These are phyloP conservation scores for Leptographium lundbergii DNA, from an alignment of 2,329 filamentous ascomycete species.

Conservation along the genomic window DNA sequence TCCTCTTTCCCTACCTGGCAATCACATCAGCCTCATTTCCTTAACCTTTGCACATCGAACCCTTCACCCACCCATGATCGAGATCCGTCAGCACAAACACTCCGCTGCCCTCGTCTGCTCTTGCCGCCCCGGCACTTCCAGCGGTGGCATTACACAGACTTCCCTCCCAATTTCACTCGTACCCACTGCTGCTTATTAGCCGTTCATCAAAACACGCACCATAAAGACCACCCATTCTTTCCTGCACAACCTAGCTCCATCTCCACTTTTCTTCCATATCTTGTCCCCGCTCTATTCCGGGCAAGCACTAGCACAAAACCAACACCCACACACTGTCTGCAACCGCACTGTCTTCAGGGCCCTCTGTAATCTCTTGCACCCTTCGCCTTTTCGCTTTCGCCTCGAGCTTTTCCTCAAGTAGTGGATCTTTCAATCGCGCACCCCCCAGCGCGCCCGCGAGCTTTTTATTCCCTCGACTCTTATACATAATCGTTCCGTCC, in stretches of 20 bases:
- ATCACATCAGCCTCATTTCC: background rate
- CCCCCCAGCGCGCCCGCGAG: constrained; percentile 6
- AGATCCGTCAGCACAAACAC: background rate
- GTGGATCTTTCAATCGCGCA: background rate
- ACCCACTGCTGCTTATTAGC: constrained; percentile 11
- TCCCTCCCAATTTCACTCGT: constrained; percentile 10
- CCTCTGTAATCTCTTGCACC: background rate
- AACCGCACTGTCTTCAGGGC: background rate
- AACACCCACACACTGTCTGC: background rate
- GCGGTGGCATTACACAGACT: constrained; percentile 1
- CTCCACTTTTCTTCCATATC: constrained; percentile 1
- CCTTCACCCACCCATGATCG: background rate
- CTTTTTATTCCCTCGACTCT: constrained; percentile 3
- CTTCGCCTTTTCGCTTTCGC: constrained; percentile 1
- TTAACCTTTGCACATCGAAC: background rate
- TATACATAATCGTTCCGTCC: constrained; percentile 3
- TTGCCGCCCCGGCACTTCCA: background rate
- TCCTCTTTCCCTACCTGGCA: background rate
- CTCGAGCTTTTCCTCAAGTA: background rate
- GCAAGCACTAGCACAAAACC: background rate
- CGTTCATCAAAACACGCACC: constrained; percentile 7
- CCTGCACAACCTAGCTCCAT: constrained; percentile 1
- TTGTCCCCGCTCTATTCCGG: constrained; percentile 12
- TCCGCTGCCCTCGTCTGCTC: background rate
- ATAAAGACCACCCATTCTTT: constrained; percentile 3